Percentiles rank a stretch among this genome's conserved stretches.
Conservation (phyloP, 2,329 filamentous ascomycete genomes). For the Myriosclerotinia scirpicola region DNA sequence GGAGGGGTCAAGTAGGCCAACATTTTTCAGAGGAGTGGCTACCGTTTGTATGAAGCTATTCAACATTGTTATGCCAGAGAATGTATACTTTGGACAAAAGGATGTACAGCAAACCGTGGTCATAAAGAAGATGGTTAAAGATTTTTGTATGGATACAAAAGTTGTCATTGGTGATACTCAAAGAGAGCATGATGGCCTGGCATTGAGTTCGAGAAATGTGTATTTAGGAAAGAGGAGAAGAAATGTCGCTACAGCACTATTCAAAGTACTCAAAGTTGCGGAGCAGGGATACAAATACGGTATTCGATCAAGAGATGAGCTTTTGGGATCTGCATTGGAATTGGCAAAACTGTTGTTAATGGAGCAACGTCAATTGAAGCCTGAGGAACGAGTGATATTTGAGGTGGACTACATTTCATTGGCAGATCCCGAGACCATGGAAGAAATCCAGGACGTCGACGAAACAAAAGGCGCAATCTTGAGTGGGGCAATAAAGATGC, state of each 20-base stretch:
- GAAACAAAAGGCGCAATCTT: slow-evolving; percentile 72
- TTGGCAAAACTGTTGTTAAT: slow-evolving; percentile 56
- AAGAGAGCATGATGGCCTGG: slow-evolving; percentile 78
- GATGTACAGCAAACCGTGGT: slow-evolving; percentile 95
- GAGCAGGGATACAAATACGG: slow-evolving; percentile 62
- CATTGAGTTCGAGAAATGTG: slow-evolving; percentile 89
- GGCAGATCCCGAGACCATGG: slow-evolving; percentile 79
- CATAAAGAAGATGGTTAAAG: slow-evolving; percentile 80
- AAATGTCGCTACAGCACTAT: slow-evolving; percentile 69
- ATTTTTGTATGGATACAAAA: slow-evolving; percentile 77
- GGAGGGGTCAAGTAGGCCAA: slow-evolving; percentile 82
- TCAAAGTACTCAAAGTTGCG: slow-evolving; percentile 66
- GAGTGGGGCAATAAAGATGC: slow-evolving; percentile 88
- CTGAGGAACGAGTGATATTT: slow-evolving; percentile 64
- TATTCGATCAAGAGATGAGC: slow-evolving; percentile 56
- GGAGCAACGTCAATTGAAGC: slow-evolving; percentile 61
- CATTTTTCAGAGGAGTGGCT: slow-evolving; percentile 94
- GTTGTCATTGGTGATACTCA: slow-evolving; percentile 74
- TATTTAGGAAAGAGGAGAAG: slow-evolving; percentile 80
- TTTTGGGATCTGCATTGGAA: slow-evolving; percentile 70
- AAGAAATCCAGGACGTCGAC: slow-evolving; percentile 74
- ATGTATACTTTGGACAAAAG: slow-evolving; percentile 94
- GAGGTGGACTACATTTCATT: slow-evolving; percentile 93
- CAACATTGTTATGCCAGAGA: slow-evolving; percentile 75
- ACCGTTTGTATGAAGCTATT: slow-evolving; percentile 96